Evolutionary conservation across 352 stramenopile species (phyloP), one percentile per base, ranked within the genome.

Genomic region (Phytophthora parvispora): DNA sequence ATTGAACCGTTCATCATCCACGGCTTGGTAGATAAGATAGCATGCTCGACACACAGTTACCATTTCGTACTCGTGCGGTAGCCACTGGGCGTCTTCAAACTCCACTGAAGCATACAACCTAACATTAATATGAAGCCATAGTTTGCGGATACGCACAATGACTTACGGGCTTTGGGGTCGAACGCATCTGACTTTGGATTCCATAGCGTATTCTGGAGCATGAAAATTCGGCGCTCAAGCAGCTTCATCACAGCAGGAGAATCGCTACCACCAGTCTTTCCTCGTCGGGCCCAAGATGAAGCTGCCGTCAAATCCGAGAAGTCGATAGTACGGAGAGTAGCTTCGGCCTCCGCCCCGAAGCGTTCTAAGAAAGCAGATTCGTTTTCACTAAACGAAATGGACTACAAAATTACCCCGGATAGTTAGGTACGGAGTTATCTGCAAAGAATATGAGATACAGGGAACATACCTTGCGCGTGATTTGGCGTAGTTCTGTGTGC

Each of bases 131-230:
- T 16, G 20, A 59, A 5, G 1, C 13, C 38, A 45, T 6, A 27
- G n/a, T 48, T 27, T 18, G 27, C 42, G 13, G 16, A 7, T 9
- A 3, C n/a, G 1, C 20, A 6, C n/a, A 27, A 32, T 13, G 27
- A 75, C 75, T 52, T 62, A 90, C 83, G 47, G 5, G 73, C 60
- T 61, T 87, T 87, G 48, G 80, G 69, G 49, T 84, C 69, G 49
- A 90, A 92, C 4, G 76, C 69, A 36, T 89, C 76, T 12, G 82
- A 90, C 22, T 89, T 74, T 18, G 84, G 84, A 40, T 92, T 90
- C 84, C 84, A 92, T 48, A 91, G 50, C 36, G 84, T 91, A 53
- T 84, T 89, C 31, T 83, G 79, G 53, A 92, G 80, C 79, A 90
- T 90, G 67, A 89, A 90, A 50, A 90, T 84, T 31, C 84, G 74